Evolutionary conservation across 345 rosid genomes (phyloP).

Genomic region (Turritis glabra): DNA sequence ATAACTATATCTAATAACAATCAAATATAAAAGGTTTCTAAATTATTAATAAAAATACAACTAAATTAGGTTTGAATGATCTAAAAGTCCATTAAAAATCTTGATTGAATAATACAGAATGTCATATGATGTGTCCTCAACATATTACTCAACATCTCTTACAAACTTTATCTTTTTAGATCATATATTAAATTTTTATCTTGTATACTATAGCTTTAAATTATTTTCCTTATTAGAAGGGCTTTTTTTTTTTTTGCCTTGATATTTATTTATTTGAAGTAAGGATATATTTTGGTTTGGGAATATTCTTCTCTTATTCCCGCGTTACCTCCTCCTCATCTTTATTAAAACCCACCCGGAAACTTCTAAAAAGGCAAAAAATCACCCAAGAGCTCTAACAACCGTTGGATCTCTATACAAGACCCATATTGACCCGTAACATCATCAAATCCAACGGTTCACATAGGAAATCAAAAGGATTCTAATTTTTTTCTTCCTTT

Average conservation of each 20-base stretch:
- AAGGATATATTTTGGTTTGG: constrained; percentile 1
- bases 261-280: not conserved
- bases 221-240: not conserved
- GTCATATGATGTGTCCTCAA: not conserved
- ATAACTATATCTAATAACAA: not conserved
- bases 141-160: not conserved
- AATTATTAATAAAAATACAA: not conserved
- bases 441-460: constrained; percentile 30
- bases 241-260: too few relatives aligned
- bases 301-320: constrained; percentile 44
- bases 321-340: constrained; percentile 9
- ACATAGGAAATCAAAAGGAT: not conserved
- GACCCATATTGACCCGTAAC: not conserved
- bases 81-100: not conserved
- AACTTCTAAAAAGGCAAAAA: constrained; percentile 27
- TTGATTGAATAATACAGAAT: not conserved
- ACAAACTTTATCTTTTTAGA: not conserved
- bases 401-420: constrained; percentile 25
- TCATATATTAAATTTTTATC: not conserved
- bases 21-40: not conserved
- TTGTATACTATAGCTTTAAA: not conserved
- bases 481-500: constrained; percentile 1
- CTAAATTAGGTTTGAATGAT: not conserved
- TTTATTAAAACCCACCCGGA: constrained; percentile 1
- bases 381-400: not conserved